A percentile compares a stretch with the other conserved stretches of the same genome.
These are phyloP conservation scores for Dictyostelium capitatum DNA, from an alignment of 78 protist genomes.

Conservation along the genomic window DNA sequence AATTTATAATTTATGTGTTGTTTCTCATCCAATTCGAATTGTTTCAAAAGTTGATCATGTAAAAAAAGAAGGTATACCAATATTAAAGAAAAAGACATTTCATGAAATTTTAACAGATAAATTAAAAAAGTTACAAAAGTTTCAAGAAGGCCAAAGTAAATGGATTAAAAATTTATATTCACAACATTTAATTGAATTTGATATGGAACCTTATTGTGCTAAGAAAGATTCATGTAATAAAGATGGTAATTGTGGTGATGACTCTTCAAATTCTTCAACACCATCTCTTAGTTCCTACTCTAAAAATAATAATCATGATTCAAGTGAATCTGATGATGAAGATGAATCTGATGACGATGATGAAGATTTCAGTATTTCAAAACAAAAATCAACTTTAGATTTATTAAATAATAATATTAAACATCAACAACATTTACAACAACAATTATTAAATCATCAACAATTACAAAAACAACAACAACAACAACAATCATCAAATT, in stretches of 20 bases:
- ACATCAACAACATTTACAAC: background rate
- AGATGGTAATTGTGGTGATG: background rate
- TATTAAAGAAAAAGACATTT: conserved; percentile 60
- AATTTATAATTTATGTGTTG: conserved; percentile 16
- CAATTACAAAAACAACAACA: background rate
- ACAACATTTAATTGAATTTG: conserved; percentile 44
- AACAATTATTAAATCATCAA: conserved; percentile 10
- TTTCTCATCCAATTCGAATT: conserved; percentile 66
- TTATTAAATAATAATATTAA: background rate
- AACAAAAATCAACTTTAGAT: background rate
- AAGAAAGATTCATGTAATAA: background rate
- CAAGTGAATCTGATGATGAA: background rate
- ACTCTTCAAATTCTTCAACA: conserved; percentile 7
- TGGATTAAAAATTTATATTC: conserved; percentile 64
- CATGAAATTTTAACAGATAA: conserved; percentile 70
- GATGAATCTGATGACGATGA: background rate
- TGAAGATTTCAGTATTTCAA: background rate
- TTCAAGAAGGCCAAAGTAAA: conserved; percentile 59
- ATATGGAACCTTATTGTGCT: conserved; percentile 25
- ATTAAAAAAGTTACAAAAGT: conserved; percentile 37
- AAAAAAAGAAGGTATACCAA: conserved; percentile 74
- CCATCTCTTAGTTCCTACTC: background rate
- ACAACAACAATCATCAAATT: background rate
- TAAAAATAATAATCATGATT: conserved; percentile 5
- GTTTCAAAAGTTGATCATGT: conserved; percentile 78